Conservation (phyloP, 148 eudicot species). For the Amaranthus palmeri region DNA sequence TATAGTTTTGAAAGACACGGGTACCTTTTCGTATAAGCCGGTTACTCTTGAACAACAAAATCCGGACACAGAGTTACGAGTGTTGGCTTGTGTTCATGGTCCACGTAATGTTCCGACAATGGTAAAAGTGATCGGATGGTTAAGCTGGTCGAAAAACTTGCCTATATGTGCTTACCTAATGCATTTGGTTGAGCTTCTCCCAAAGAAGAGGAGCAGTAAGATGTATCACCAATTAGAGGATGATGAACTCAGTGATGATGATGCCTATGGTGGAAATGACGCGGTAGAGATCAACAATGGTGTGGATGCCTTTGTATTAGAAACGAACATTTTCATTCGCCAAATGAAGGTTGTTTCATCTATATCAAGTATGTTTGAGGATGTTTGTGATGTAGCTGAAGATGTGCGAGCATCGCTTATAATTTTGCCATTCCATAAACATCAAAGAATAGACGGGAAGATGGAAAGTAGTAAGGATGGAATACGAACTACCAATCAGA, state of each 20-base stretch:
- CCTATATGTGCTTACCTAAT: conserved; percentile 68
- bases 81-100: conserved; percentile 72
- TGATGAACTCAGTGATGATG: conserved; percentile 90
- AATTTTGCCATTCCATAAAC: conserved; percentile 84
- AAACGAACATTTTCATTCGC: conserved; percentile 55
- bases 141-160: conserved; percentile 53
- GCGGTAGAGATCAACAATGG: conserved; percentile 71
- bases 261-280: conserved; percentile 73
- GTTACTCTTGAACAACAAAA: conserved; percentile 52
- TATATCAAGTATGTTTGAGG: conserved; percentile 43
- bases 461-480: conserved; percentile 82
- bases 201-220: conserved; percentile 42
- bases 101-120: conserved; percentile 79
- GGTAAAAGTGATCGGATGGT: conserved; percentile 60
- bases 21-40: conserved; percentile 47
- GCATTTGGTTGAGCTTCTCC: conserved; percentile 83
- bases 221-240: conserved; percentile 77
- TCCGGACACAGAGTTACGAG: conserved; percentile 65
- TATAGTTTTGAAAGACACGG: conserved; percentile 45
- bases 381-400: conserved; percentile 61
- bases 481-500: conserved; percentile 67
- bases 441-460: conserved; percentile 84
- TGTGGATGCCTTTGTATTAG: conserved; percentile 53
- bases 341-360: conserved; percentile 67
- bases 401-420: conserved; percentile 70